Evolutionary conservation across 306 rosid genomes (phyloP), one percentile per base, ranked within the genome.

Genomic region (Glycine tomentella): DNA sequence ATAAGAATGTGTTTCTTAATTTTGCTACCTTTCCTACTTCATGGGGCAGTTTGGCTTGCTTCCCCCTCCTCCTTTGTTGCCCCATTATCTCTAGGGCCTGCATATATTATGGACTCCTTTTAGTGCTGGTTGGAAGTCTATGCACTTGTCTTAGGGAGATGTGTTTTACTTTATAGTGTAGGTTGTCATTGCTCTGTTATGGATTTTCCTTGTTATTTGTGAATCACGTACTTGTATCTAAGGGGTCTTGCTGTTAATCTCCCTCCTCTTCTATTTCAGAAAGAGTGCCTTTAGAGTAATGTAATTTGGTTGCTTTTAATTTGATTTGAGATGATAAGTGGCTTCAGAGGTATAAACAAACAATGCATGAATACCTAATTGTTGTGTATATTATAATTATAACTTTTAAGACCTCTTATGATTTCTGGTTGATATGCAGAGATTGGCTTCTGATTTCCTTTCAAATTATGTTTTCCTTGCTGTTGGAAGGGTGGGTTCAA

Each of bases 401-500:
- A 16, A 33, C 69, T 51, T 7, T 16, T 34, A 80, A 36, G 11
- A 17, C n/a, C 33, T 49, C 2, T 45, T 53, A 45, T 69, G 17
- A 52, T 50, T 11, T 79, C 53, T 49, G 69, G 62, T 79, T 84
- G 81, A 49, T 45, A 16, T 85, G 91, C 92, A 92, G 97, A 91
- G 93, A 86, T 69, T 92, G 82, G 97, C 97, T 13, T 83, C 95
- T 3, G 97, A 92, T 88, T 92, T 92, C 82, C 97, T 92, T 68
- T 72, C 95, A 76, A 78, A 61, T 50, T 92, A 92, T 69, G 84
- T 92, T 67, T 92, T 92, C 77, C 76, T 92, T 72, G 93, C 97
- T 84, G 97, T 92, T 74, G 97, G 97, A 89, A 90, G 97, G 80
- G 97, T 92, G 79, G 97, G 97, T 38, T 92, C 97, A 45, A 92